Percentiles rank a stretch among this genome's conserved stretches.
Evolutionary conservation across 1,284 basidiomycete genomes (phyloP).

Genomic region (Takashimella tepidaria): DNA sequence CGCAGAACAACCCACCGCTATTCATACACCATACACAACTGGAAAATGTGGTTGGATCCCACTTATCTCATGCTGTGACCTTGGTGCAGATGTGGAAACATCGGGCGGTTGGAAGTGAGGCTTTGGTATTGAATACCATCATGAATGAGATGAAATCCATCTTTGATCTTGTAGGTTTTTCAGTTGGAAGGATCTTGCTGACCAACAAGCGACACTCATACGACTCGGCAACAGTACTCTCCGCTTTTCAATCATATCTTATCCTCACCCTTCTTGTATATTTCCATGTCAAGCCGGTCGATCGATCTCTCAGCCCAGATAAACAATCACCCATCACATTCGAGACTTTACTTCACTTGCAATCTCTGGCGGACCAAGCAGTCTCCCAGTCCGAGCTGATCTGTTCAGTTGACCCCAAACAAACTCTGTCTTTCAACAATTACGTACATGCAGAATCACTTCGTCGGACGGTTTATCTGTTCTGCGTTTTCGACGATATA

Average conservation of each 20-base stretch:
- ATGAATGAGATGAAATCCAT: not conserved
- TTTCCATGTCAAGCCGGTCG: conserved; percentile 4
- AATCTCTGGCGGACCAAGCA: conserved; percentile 7
- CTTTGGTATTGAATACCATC: not conserved
- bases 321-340: not conserved
- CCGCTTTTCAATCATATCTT: conserved; percentile 9
- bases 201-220: not conserved
- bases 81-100: conserved; percentile 1
- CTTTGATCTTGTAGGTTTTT: not conserved
- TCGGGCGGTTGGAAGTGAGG: not conserved
- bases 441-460: conserved; percentile 5
- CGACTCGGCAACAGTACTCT: conserved; percentile 1
- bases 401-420: not conserved
- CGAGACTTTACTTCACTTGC: conserved; percentile 6
- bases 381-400: not conserved
- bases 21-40: conserved; percentile 2
- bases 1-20: not conserved
- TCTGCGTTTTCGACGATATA: conserved; percentile 10
- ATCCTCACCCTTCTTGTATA: conserved; percentile 6
- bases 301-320: not conserved
- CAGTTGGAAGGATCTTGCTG: not conserved
- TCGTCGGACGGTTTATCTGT: conserved; percentile 6
- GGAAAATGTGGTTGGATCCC: not conserved
- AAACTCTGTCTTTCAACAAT: not conserved
- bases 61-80: not conserved